phyloP scores from a whole-genome alignment of 768 basidiomycete species.

The Suillus paluster region DNA sequence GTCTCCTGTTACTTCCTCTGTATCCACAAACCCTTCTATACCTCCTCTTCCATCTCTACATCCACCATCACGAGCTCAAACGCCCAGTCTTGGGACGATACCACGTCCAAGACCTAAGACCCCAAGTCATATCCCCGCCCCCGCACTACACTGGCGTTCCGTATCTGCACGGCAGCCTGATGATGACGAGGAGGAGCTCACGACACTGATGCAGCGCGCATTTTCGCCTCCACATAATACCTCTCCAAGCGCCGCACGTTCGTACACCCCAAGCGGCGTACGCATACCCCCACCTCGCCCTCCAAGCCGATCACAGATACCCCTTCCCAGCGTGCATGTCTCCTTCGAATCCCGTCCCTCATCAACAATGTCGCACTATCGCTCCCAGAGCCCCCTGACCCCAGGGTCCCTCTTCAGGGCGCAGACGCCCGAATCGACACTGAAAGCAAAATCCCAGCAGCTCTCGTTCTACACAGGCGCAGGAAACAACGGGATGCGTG shows the following conservation, averaged over 20 bases:
- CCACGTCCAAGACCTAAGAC: slow-evolving; percentile 79
- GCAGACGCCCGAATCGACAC: slow-evolving; percentile 70
- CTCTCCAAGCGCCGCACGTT: slow-evolving; percentile 40
- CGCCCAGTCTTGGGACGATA: slow-evolving; percentile 48
- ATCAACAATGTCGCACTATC: slow-evolving; percentile 72
- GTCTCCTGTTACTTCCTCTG: slow-evolving; percentile 76
- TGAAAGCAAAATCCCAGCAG: slow-evolving; percentile 64
- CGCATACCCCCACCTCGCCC: slow-evolving; percentile 66
- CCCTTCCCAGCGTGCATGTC: slow-evolving; percentile 73
- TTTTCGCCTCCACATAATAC: slow-evolving; percentile 61
- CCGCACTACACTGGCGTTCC: slow-evolving; percentile 52
- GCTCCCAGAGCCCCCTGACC: slow-evolving; percentile 56
- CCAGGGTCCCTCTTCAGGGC: slow-evolving; percentile 49
- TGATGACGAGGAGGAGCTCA: slow-evolving; percentile 47
- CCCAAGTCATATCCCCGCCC: slow-evolving; percentile 78
- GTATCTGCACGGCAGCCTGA: slow-evolving; percentile 53
- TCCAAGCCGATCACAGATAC: slow-evolving; percentile 84
- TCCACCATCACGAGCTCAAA: slow-evolving; percentile 63
- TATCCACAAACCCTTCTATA: slow-evolving; percentile 55
- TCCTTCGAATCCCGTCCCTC: slow-evolving; percentile 72
- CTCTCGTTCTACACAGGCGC: slow-evolving; percentile 55
- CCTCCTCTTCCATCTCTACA: slow-evolving; percentile 39
- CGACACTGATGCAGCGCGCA: slow-evolving; percentile 58
- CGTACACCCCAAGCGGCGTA: slow-evolving; percentile 46
- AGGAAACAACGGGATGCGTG: slow-evolving; percentile 34